Evolutionary conservation across 2,329 filamentous ascomycete species (phyloP), one percentile per base, ranked within the genome.

Genomic region (Epicoccum sorghinum): DNA sequence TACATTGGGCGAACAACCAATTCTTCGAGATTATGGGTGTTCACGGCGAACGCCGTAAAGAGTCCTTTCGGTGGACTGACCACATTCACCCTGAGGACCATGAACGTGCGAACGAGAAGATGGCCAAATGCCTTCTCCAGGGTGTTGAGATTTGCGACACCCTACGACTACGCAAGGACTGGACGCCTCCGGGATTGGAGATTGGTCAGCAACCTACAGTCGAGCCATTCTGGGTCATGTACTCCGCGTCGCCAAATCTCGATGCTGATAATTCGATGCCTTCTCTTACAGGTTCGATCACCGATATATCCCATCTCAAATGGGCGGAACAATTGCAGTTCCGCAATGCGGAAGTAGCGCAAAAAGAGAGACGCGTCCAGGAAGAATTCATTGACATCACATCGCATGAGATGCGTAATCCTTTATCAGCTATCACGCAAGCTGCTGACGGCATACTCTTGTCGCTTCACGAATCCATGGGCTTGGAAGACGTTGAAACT

Each of bases 251-350:
- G 9, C 52, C 47, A 7, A 38, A 47, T 47, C 46, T 44, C 22
- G 37, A 33, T 1, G 5, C 38, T 7, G 32, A 47, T 13, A 30
- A 37, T 24, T 37, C 39, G 9, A 24, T 36, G 12, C 27, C 25
- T 10, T 53, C 44, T 2, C 44, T 53, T 13, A 67, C 68, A 41
- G 72, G 72, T 7, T 67, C 65, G 4, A 57, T 74, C 14, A 66
- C 68, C 2, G 69, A 74, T 35, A 71, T 74, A 18, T 70, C 67
- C 12, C 63, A 68, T 5, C 64, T 73, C 23, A 73, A 73, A 48
- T 71, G 70, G 66, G 65, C 67, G 8, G 67, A 72, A 40, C 52
- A 59, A 10, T 52, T 66, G 25, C 68, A 69, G 37, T 64, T 52
- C 14, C 41, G 41, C 29, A 52, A 46, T 27, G 49, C 49, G 4